phyloP scores from a whole-genome alignment of 371 early-diverging fungal genomes.

The Apophysomyces sp. region DNA sequence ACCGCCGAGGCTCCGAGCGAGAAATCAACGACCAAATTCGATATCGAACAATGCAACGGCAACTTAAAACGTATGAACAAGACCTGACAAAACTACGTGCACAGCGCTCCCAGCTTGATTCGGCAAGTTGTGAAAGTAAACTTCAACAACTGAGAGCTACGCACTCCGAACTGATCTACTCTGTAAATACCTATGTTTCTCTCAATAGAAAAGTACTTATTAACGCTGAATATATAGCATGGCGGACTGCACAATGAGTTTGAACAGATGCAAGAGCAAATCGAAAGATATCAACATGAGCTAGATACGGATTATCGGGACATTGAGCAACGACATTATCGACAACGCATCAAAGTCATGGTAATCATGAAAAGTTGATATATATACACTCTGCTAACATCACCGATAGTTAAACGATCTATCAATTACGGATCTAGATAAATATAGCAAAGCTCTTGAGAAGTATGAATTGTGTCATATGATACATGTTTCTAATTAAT shows the following conservation, averaged over 20 bases:
- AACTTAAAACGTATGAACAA: constrained; percentile 30
- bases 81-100: constrained; percentile 27
- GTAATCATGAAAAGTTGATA: constrained; percentile 18
- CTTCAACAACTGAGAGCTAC: constrained; percentile 35
- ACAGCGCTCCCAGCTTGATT: constrained; percentile 27
- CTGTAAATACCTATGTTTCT: constrained; percentile 31
- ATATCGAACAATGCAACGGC: constrained; percentile 44
- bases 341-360: constrained; percentile 70
- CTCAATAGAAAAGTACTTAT: neutral
- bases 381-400: neutral
- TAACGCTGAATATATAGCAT: constrained; percentile 32
- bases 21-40: constrained; percentile 70
- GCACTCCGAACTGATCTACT: constrained; percentile 51
- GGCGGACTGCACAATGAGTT: constrained; percentile 83
- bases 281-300: constrained; percentile 57
- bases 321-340: constrained; percentile 66
- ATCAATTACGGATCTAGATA: constrained; percentile 81
- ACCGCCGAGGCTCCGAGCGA: constrained; percentile 52
- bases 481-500: neutral
- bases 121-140: constrained; percentile 26
- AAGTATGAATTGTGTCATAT: constrained; percentile 34
- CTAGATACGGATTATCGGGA: constrained; percentile 77
- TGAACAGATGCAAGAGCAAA: constrained; percentile 80
- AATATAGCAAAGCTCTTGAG: constrained; percentile 86
- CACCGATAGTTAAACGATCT: constrained; percentile 65